Conservation (phyloP, 2,329 filamentous ascomycete species). For the Sphaerulina musiva region DNA sequence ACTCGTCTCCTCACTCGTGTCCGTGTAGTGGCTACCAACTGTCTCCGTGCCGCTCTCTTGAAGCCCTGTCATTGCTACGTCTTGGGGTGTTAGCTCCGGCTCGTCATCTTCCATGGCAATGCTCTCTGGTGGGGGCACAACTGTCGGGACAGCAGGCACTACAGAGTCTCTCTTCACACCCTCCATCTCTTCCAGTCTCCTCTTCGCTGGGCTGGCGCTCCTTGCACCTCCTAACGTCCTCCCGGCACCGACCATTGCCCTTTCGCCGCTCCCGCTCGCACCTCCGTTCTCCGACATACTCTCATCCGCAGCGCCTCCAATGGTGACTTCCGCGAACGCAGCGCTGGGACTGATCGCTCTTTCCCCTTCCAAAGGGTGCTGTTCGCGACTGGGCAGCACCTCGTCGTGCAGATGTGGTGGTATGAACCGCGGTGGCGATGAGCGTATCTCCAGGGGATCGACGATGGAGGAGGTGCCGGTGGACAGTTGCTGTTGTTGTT, state of each 20-base stretch:
- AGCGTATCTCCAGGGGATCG: conserved; percentile 6
- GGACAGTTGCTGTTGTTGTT: conserved; percentile 9
- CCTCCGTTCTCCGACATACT: conserved; percentile 39
- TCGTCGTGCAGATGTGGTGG: conserved; percentile 53
- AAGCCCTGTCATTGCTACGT: conserved; percentile 22
- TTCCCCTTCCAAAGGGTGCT: conserved; percentile 6
- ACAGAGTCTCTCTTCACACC: conserved; percentile 4
- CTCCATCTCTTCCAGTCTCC: conserved; percentile 51
- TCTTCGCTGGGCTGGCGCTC: conserved; percentile 51
- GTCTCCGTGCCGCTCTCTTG: conserved; percentile 12
- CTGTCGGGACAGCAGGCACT: not conserved
- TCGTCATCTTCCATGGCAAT: conserved; percentile 10
- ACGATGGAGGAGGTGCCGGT: conserved; percentile 12
- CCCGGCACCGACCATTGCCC: conserved; percentile 17
- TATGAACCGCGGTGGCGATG: conserved; percentile 40
- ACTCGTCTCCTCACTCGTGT: not conserved
- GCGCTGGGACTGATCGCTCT: conserved; percentile 30
- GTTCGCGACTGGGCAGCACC: conserved; percentile 31
- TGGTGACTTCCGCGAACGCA: conserved; percentile 27
- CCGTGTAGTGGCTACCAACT: not conserved
- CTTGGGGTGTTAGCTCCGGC: conserved; percentile 12
- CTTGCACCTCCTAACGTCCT: conserved; percentile 27
- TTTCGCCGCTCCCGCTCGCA: conserved; percentile 17
- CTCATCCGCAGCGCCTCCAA: conserved; percentile 23
- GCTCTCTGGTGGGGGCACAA: conserved; percentile 13